Percentiles rank a stretch among this genome's conserved stretches.
Conservation (phyloP, 495 filamentous ascomycete genomes). For the Jackrogersella minutella region DNA sequence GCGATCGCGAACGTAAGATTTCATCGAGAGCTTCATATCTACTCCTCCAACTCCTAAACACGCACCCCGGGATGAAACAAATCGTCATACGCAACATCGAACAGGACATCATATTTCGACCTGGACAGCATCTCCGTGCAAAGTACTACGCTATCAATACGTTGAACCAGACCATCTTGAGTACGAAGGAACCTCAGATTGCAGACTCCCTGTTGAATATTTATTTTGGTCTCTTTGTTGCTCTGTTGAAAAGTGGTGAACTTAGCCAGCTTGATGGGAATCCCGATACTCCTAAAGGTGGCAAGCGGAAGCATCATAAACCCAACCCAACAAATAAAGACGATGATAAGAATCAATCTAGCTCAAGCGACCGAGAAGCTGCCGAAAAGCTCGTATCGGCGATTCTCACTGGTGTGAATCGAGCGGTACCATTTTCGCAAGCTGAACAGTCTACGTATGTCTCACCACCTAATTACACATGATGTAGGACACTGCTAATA, state of each 20-base stretch:
- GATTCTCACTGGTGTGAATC: slow-evolving; percentile 91
- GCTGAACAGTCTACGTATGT: slow-evolving; percentile 76
- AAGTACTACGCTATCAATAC: slow-evolving; percentile 97
- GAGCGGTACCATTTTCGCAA: slow-evolving; percentile 90
- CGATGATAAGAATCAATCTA: slow-evolving; percentile 31
- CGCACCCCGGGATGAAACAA: slow-evolving; percentile 92
- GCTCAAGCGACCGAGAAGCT: slow-evolving; percentile 58
- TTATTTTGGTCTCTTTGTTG: slow-evolving; percentile 87
- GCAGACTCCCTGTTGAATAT: slow-evolving; percentile 83
- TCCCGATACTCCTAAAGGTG: slow-evolving; percentile 29
- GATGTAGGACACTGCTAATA: slow-evolving; percentile 35
- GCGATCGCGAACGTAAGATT: slow-evolving; percentile 92
- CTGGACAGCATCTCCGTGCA: slow-evolving; percentile 84
- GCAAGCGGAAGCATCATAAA: slow-evolving; percentile 44
- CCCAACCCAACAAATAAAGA: slow-evolving; percentile 30
- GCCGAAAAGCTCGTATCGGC: slow-evolving; percentile 90
- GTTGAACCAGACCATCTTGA: slow-evolving; percentile 93
- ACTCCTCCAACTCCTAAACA: slow-evolving; percentile 83
- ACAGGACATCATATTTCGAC: slow-evolving; percentile 83
- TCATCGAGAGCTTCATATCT: slow-evolving; percentile 91
- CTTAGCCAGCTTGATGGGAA: slow-evolving; percentile 40
- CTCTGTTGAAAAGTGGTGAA: slow-evolving; percentile 69
- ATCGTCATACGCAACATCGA: slow-evolving; percentile 85
- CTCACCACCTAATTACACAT: neutral
- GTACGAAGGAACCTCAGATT: slow-evolving; percentile 79